Base-by-base conservation (phyloP, 768 basidiomycete genomes). In the Mycena sanguinolenta region DNA sequence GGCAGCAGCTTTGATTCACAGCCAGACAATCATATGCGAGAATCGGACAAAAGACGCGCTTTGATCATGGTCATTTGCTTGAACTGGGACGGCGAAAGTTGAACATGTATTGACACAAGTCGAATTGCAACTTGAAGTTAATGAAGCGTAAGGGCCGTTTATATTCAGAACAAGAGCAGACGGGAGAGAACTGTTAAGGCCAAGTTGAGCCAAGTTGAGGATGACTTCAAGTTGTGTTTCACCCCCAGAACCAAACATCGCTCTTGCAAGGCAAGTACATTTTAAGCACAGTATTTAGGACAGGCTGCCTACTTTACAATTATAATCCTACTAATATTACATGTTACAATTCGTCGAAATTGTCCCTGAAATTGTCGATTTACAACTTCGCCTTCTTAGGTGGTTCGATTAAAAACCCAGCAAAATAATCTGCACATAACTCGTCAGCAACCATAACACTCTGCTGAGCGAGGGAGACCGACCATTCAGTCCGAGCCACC, bases 401-500 rank as follows among this genome's bases (percentile, higher is more conserved):
- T 44, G 46, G 17, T 38, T 23, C 65, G 17, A 61, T 32, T 63
- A 72, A 69, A 58, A 72, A 72, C 19, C 71, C 71, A n/a, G 71
- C 71, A 72, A 72, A 72, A 52, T 72, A 72, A 38, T 72, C 71
- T 67, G 32, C 39, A 36, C 39, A 44, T 13, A 50, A 34, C 19
- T 38, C 28, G n/a, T 63, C 49, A 63, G 49, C 19, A 7, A 38
- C n/a, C 4, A n/a, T 13, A 23, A 30, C 23, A 27, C 1, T 27
- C 4, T 6, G 39, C 21, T 2, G 4, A 2, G 14, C 32, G 21
- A 42, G 32, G 44, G 5, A 23, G 17, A 68, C 72, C n/a, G 0
- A 71, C 67, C 65, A 27, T 74, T 69, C 32, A 71, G n/a, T 14
- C 70, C 73, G 52, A 66, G 17, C 70, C 73, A 74, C 38, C 73